These are phyloP conservation scores for Cucurbita moschata DNA, from an alignment of 306 rosid species.

Conservation along the genomic window DNA sequence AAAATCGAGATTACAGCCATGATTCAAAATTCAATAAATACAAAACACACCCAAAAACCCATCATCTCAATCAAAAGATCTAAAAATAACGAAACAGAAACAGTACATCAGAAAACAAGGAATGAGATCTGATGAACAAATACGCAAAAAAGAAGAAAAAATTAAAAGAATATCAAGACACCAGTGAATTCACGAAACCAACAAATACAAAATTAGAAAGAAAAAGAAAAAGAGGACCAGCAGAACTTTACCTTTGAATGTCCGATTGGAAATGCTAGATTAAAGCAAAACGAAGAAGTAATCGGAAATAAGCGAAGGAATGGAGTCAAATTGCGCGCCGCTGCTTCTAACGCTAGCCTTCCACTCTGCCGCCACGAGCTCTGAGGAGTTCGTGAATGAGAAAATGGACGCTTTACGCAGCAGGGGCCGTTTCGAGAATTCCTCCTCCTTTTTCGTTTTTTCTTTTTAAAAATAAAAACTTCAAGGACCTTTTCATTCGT, in stretches of 20 bases:
- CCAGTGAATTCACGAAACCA: background rate
- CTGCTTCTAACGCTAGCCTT: background rate
- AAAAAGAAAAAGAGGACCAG: background rate
- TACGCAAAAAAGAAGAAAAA: background rate
- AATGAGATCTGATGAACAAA: background rate
- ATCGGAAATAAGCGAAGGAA: background rate
- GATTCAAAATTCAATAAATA: conserved; percentile 1
- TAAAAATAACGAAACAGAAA: background rate
- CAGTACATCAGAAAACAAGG: background rate
- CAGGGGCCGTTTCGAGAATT: conserved; percentile 5
- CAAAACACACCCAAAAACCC: background rate
- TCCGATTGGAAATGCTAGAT: background rate
- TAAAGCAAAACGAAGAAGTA: background rate
- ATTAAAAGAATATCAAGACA: background rate
- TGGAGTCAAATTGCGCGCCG: background rate
- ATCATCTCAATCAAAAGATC: background rate
- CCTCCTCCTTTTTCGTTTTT: background rate
- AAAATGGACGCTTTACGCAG: background rate
- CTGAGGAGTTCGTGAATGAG: background rate
- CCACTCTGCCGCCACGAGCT: background rate
- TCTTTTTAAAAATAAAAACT: background rate
- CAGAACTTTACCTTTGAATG: background rate
- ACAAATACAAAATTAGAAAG: background rate
- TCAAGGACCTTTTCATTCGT: background rate
- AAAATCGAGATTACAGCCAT: background rate